Conservation (phyloP, 176 grass and related monocot species). For the Zizania latifolia region DNA sequence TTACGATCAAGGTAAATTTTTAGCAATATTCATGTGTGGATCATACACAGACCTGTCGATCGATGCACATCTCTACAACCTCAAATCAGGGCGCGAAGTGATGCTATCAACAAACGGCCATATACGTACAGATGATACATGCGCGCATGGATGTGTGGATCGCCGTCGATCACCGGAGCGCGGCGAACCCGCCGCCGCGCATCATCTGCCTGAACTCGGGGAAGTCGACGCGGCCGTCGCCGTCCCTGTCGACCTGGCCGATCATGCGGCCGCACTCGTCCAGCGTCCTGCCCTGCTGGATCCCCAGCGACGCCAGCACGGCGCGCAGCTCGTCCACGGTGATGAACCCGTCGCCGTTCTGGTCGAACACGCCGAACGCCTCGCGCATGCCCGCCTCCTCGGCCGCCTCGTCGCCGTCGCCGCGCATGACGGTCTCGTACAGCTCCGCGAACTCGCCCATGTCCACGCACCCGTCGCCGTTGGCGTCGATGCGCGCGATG, state of each 20-base stretch:
- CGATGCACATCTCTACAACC: too few species aligned
- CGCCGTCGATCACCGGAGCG: background rate
- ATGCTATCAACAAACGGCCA: background rate
- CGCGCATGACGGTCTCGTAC: constrained; percentile 35
- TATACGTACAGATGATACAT: background rate
- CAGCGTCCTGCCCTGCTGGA: constrained; percentile 23
- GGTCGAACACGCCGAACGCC: constrained; percentile 72
- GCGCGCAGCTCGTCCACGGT: constrained; percentile 58
- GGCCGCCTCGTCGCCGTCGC: background rate
- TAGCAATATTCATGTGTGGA: background rate
- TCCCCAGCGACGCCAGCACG: constrained; percentile 43
- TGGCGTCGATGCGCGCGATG: constrained; percentile 65
- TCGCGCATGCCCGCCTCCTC: constrained; percentile 61
- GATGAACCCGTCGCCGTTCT: constrained; percentile 67
- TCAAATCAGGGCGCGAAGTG: too few species aligned
- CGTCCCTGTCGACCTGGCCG: constrained; percentile 39
- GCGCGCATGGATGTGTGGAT: too few species aligned
- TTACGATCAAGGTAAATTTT: background rate
- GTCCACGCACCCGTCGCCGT: constrained; percentile 72
- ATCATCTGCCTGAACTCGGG: constrained; percentile 80
- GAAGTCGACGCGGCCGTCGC: constrained; percentile 52
- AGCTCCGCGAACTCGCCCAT: constrained; percentile 39
- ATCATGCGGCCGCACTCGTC: constrained; percentile 47
- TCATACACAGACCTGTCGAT: too few species aligned
- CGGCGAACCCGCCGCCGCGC: constrained; percentile 5